Percentiles rank a stretch among this genome's conserved stretches.
These are phyloP conservation scores for Trypanosoma brucei DNA, from an alignment of 208 protist genomes.

Conservation along the genomic window DNA sequence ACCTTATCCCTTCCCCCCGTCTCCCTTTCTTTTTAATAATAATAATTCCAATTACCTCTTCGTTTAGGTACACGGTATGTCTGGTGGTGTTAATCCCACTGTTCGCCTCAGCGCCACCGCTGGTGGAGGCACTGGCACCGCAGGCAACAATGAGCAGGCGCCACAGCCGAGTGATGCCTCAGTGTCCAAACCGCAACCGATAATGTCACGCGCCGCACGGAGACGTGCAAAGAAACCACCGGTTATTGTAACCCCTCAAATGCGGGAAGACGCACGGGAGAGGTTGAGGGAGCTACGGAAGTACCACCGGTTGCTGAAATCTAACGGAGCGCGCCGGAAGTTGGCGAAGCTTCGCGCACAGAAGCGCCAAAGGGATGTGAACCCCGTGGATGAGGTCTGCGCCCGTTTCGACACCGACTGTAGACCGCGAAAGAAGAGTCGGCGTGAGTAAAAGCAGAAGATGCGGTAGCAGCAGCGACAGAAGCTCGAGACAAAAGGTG, in stretches of 20 bases:
- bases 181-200: constrained; percentile 31
- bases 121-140: not conserved
- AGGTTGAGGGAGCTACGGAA: constrained; percentile 78
- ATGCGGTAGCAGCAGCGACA: not conserved
- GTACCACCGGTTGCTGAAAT: constrained; percentile 84
- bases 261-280: constrained; percentile 74
- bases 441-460: constrained; percentile 44
- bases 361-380: constrained; percentile 70
- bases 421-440: constrained; percentile 61
- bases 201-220: constrained; percentile 78
- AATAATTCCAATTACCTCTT: too few species aligned
- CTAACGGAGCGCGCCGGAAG: constrained; percentile 82
- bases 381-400: constrained; percentile 55
- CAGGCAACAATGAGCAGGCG: not conserved
- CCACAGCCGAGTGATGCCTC: constrained; percentile 1
- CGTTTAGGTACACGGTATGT: too few species aligned
- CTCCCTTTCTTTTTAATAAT: too few species aligned
- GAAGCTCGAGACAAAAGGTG: too few species aligned
- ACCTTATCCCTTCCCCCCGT: too few species aligned
- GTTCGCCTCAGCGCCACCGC: too few species aligned
- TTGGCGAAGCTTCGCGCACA: constrained; percentile 45
- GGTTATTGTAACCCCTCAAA: constrained; percentile 71
- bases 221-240: constrained; percentile 69
- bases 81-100: too few species aligned
- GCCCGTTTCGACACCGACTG: constrained; percentile 53